Base-by-base conservation (phyloP, 306 rosid genomes). In the Echinosophora koreensis region DNA sequence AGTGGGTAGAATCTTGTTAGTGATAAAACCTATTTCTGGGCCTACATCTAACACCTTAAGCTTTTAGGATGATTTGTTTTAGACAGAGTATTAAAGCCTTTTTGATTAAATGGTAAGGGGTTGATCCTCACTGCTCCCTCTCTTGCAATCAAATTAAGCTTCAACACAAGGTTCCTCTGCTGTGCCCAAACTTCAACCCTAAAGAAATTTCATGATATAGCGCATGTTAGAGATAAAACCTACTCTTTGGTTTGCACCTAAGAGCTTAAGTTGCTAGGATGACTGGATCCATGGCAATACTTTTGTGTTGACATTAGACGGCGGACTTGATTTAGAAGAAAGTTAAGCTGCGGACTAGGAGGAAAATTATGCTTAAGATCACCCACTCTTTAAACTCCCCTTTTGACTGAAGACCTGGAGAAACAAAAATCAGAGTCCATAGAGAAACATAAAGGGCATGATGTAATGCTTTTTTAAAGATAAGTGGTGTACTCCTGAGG, bases 211-310 rank as follows among this genome's bases (percentile, higher is more conserved):
- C 66, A 32, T 47, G 27, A 11, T 14, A 16, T 8, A 47, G 44
- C 14, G 13, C 14, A 5, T 11, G 5, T 66, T 44, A 15, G 44
- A 28, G 28, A 49, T 47, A 69, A 68, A 50, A 32, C 10, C 32
- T 50, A 32, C 14, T 17, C 9, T 28, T 64, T 41, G 59, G 6
- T 34, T 69, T 49, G 11, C 9, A 50, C 15, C n/a, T 8, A 12
- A 27, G 32, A 30, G 8, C 60, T 50, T 28, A 50, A 8, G n/a
- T 34, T 30, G 16, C 7, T 32, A 50, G 34, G 74, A 35, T 32
- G 74, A 49, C 44, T 50, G 16, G 60, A n/a, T 8, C 61, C 47
- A 50, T 68, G 54, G 37, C 2, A n/a, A n/a, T 54, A 32, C 63
- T 70, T 13, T 18, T 38, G 12, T 71, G 22, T 56, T 11, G 76